These are phyloP conservation scores for Diaporthe vexans DNA, from an alignment of 2,329 filamentous ascomycete genomes.

Conservation along the genomic window DNA sequence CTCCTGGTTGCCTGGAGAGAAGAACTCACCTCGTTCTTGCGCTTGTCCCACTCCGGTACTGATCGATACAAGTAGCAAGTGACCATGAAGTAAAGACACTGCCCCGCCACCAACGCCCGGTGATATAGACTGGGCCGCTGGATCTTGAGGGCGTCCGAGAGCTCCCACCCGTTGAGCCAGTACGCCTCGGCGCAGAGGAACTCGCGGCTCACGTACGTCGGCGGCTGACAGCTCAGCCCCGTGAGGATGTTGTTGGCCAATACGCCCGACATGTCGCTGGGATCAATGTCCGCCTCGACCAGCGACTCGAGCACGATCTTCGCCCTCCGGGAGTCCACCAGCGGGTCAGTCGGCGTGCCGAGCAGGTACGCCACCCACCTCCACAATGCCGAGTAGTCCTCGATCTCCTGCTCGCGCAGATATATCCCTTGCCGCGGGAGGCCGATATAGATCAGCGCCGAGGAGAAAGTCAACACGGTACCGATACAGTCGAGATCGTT, in stretches of 20 bases:
- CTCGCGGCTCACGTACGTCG: slow-evolving; percentile 73
- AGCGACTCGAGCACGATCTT: slow-evolving; percentile 77
- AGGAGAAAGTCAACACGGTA: slow-evolving; percentile 79
- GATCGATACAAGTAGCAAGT: slow-evolving; percentile 62
- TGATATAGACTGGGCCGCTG: slow-evolving; percentile 70
- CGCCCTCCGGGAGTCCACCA: slow-evolving; percentile 68
- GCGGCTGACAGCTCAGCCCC: slow-evolving; percentile 75
- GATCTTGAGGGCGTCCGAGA: slow-evolving; percentile 72
- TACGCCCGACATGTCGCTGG: slow-evolving; percentile 72
- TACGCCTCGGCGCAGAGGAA: slow-evolving; percentile 78
- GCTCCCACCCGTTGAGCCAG: slow-evolving; percentile 77
- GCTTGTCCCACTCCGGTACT: slow-evolving; percentile 56
- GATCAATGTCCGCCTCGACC: slow-evolving; percentile 75
- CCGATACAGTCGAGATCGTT: slow-evolving; percentile 82
- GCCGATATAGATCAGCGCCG: slow-evolving; percentile 75
- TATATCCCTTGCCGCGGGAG: slow-evolving; percentile 81
- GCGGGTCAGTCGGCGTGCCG: slow-evolving; percentile 74
- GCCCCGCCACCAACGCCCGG: slow-evolving; percentile 71
- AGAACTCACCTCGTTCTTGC: slow-evolving; percentile 60
- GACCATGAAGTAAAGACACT: slow-evolving; percentile 75
- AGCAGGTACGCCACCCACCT: slow-evolving; percentile 80
- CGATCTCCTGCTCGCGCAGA: slow-evolving; percentile 71
- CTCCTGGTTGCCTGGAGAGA: neutral
- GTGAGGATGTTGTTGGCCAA: slow-evolving; percentile 83
- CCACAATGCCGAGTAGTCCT: slow-evolving; percentile 82